Evolutionary conservation across 805 yeast species (phyloP).

Genomic region (Lachancea dasiensis): DNA sequence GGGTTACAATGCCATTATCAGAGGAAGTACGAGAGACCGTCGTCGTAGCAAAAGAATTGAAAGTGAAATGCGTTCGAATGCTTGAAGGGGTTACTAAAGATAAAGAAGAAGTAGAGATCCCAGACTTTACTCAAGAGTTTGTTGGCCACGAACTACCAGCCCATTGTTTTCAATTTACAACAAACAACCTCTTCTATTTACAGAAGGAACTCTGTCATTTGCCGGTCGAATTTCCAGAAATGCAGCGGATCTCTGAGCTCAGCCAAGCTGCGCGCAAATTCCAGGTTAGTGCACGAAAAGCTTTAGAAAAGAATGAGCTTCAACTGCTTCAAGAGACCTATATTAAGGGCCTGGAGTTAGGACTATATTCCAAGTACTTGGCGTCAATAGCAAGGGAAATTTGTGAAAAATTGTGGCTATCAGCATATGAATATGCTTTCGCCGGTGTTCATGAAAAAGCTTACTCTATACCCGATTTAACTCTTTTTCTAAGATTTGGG

Average conservation of each 20-base stretch:
- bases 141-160: slow-evolving; percentile 7
- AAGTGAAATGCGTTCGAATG: slow-evolving; percentile 4
- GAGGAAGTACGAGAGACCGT: too few species aligned
- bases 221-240: slow-evolving; percentile 15
- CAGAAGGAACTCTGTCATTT: slow-evolving; percentile 2
- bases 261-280: slow-evolving; percentile 7
- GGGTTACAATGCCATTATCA: too few species aligned
- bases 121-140: slow-evolving; percentile 9
- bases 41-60: too few species aligned
- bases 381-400: slow-evolving; percentile 10
- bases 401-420: slow-evolving; percentile 23
- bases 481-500: slow-evolving; percentile 19
- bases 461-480: slow-evolving; percentile 13
- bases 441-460: too few species aligned
- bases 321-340: slow-evolving; percentile 10
- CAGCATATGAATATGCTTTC: slow-evolving; percentile 15
- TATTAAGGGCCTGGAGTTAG: slow-evolving; percentile 11
- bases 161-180: slow-evolving; percentile 4
- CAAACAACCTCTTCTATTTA: slow-evolving; percentile 5
- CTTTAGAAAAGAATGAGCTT: slow-evolving; percentile 8
- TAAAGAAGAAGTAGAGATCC: background rate
- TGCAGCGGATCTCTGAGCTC: slow-evolving; percentile 7
- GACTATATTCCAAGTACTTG: slow-evolving; percentile 14
- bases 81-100: background rate
- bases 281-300: slow-evolving; percentile 7